phyloP scores from a whole-genome alignment of 2,329 filamentous ascomycete genomes.

The Calonectria henricotiae region DNA sequence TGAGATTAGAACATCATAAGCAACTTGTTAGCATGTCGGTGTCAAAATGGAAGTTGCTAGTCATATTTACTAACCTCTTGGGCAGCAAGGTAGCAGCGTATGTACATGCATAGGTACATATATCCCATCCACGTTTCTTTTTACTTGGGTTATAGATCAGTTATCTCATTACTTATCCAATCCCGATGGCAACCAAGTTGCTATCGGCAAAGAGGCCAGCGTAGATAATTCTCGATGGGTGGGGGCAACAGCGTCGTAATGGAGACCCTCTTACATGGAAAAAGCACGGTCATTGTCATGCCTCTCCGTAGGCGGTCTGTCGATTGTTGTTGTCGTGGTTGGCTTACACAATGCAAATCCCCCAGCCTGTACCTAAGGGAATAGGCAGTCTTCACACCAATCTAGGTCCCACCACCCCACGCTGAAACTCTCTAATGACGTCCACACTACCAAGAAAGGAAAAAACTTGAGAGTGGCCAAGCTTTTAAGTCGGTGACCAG shows the following conservation, averaged over 20 bases:
- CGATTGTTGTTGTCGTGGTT: not conserved
- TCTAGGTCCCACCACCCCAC: conserved; percentile 32
- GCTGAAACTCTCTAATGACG: conserved; percentile 39
- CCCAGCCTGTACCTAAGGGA: conserved; percentile 11
- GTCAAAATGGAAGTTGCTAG: not conserved
- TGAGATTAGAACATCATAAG: too few relatives aligned
- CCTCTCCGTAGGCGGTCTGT: conserved; percentile 15
- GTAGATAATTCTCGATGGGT: not conserved
- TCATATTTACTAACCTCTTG: not conserved
- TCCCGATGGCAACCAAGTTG: not conserved
- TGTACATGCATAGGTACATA: not conserved
- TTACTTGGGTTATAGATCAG: conserved; percentile 1
- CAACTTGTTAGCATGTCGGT: not conserved
- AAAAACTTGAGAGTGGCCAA: conserved; percentile 32
- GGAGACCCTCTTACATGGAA: not conserved
- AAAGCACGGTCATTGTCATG: not conserved
- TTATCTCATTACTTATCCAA: conserved; percentile 1
- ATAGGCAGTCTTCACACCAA: conserved; percentile 18
- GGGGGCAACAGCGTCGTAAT: not conserved
- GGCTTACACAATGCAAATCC: conserved; percentile 22
- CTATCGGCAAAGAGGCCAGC: not conserved
- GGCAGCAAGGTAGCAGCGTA: not conserved
- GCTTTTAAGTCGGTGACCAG: conserved; percentile 21
- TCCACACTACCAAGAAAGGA: conserved; percentile 30
- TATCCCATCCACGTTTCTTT: conserved; percentile 6